These are phyloP conservation scores for Saccharomyces hybrid DNA, from an alignment of 1,139 yeast species.

Conservation along the genomic window DNA sequence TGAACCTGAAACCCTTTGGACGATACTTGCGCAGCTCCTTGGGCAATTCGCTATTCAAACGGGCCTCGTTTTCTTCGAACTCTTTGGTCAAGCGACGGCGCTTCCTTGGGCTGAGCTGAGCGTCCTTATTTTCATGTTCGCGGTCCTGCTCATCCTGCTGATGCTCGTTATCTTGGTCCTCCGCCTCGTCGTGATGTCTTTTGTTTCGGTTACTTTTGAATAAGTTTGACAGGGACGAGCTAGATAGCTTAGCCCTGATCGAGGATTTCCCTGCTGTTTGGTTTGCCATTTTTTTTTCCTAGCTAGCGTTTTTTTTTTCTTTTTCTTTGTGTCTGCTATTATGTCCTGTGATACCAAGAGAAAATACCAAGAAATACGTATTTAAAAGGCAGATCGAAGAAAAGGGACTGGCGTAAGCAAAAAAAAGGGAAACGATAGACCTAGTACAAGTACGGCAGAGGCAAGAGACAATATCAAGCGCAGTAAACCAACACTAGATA, in stretches of 20 bases:
- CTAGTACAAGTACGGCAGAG: not conserved
- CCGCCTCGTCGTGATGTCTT: slow-evolving; percentile 11
- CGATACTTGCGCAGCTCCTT: slow-evolving; percentile 58
- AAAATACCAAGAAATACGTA: not conserved
- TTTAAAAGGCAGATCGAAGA: not conserved
- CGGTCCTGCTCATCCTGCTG: slow-evolving; percentile 18
- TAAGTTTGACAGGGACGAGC: slow-evolving; percentile 25
- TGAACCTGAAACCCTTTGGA: slow-evolving; percentile 63
- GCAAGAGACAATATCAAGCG: not conserved
- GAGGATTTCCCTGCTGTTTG: slow-evolving; percentile 16
- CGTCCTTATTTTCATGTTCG: slow-evolving; percentile 28
- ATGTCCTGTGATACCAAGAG: not conserved
- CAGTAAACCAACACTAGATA: not conserved
- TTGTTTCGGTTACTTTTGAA: slow-evolving; percentile 24
- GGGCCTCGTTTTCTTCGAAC: slow-evolving; percentile 44
- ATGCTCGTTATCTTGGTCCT: slow-evolving; percentile 6
- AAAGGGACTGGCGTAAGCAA: not conserved
- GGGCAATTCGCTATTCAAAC: slow-evolving; percentile 53
- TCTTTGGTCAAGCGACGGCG: slow-evolving; percentile 22
- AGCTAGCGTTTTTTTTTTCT: too few species aligned
- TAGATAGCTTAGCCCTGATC: slow-evolving; percentile 23
- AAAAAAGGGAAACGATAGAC: not conserved
- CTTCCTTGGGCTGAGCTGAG: slow-evolving; percentile 3
- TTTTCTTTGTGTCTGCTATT: not conserved
- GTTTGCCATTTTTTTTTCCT: slow-evolving; percentile 5